Percentiles rank a stretch among this genome's conserved stretches.
Evolutionary conservation across 495 filamentous ascomycete species (phyloP).

Genomic region (Penicillium nucicola): DNA sequence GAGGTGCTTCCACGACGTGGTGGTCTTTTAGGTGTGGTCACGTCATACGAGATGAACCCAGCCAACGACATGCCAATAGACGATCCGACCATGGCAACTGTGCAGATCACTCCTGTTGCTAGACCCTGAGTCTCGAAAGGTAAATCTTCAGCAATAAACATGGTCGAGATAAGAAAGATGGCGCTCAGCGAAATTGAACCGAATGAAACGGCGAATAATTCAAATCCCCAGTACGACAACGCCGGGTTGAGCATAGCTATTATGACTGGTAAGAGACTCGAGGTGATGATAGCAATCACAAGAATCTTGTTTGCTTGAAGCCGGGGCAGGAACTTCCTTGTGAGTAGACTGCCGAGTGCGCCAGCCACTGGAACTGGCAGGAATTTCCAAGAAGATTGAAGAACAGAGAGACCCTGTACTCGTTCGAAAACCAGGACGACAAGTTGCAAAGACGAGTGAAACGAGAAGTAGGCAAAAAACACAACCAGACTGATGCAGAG

Average conservation of each 20-base stretch:
- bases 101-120: slow-evolving; percentile 61
- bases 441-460: slow-evolving; percentile 49
- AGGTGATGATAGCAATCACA: slow-evolving; percentile 8
- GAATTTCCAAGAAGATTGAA: slow-evolving; percentile 35
- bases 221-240: slow-evolving; percentile 24
- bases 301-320: slow-evolving; percentile 19
- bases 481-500: slow-evolving; percentile 48
- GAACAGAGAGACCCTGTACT: slow-evolving; percentile 38
- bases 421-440: slow-evolving; percentile 53
- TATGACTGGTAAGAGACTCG: slow-evolving; percentile 18
- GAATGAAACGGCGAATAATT: slow-evolving; percentile 19
- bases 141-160: slow-evolving; percentile 48
- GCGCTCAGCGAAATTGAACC: slow-evolving; percentile 43
- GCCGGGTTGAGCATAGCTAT: slow-evolving; percentile 23
- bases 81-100: slow-evolving; percentile 53
- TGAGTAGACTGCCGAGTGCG: slow-evolving; percentile 15
- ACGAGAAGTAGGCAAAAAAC: slow-evolving; percentile 47
- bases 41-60: slow-evolving; percentile 44
- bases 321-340: slow-evolving; percentile 18
- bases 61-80: slow-evolving; percentile 49
- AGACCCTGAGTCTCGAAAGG: slow-evolving; percentile 29
- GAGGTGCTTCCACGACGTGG: neutral
- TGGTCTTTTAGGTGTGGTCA: slow-evolving; percentile 23
- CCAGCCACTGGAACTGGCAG: slow-evolving; percentile 25
- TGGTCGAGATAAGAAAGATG: slow-evolving; percentile 51